These are phyloP conservation scores for Pestalotiopsis sp. DNA, from an alignment of 2,329 filamentous ascomycete species.

Conservation along the genomic window DNA sequence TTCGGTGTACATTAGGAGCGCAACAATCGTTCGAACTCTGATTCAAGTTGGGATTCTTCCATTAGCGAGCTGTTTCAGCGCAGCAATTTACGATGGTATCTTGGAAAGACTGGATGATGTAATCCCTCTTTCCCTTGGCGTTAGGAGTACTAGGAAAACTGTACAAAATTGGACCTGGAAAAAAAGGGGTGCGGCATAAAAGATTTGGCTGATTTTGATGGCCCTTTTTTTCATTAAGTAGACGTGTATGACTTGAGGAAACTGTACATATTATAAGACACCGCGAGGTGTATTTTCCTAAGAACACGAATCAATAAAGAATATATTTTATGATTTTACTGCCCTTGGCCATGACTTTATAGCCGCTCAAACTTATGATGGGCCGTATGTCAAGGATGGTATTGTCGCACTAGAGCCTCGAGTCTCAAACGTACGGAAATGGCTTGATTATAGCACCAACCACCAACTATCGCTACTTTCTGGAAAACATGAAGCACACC, in stretches of 20 bases:
- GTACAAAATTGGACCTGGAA: not conserved
- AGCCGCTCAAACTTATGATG: no score
- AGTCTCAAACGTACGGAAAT: no score
- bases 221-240: not conserved
- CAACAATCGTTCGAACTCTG: not conserved
- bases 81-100: slow-evolving; percentile 2
- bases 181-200: not conserved
- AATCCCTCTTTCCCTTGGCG: not conserved
- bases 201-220: not conserved
- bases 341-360: not conserved
- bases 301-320: not conserved
- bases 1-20: slow-evolving; percentile 24
- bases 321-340: not conserved
- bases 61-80: not conserved
- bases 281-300: slow-evolving; percentile 2
- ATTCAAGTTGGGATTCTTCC: not conserved
- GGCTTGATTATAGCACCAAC: no score
- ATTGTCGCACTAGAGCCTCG: no score
- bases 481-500: no score
- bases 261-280: slow-evolving; percentile 5
- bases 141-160: not conserved
- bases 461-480: no score
- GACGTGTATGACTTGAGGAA: not conserved
- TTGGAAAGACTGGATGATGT: not conserved
- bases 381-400: no score